Percentiles rank a stretch among this genome's conserved stretches.
Conservation (phyloP, 768 basidiomycete genomes). For the Boletales sp. region DNA sequence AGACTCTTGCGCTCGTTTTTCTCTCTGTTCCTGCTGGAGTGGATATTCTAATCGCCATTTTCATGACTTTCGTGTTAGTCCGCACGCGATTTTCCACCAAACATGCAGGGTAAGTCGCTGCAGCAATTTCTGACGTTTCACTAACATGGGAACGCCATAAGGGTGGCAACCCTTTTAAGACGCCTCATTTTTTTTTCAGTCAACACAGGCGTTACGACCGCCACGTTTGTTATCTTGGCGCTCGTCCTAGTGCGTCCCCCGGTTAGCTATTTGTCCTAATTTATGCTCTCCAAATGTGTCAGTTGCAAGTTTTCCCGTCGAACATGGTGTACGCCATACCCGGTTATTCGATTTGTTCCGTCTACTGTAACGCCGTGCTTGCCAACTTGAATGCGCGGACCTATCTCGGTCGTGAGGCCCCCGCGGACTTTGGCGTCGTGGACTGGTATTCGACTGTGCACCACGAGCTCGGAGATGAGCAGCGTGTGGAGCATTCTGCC, state of each 20-base stretch:
- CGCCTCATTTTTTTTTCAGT: slow-evolving; percentile 6
- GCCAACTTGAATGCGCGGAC: neutral
- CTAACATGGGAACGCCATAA: neutral
- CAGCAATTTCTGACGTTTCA: neutral
- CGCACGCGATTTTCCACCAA: neutral
- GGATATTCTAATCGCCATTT: neutral
- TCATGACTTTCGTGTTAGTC: neutral
- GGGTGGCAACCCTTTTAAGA: slow-evolving; percentile 5
- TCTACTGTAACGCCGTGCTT: neutral
- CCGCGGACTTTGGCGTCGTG: too few relatives aligned
- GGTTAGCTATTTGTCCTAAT: neutral
- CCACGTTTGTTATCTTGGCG: slow-evolving; percentile 15
- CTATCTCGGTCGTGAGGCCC: too few relatives aligned
- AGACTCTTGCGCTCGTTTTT: neutral
- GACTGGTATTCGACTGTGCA: too few relatives aligned
- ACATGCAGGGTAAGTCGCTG: neutral
- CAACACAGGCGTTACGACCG: slow-evolving; percentile 37
- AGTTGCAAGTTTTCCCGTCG: neutral
- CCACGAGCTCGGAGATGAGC: too few relatives aligned
- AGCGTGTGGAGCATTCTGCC: too few relatives aligned
- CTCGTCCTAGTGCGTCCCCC: slow-evolving; percentile 38
- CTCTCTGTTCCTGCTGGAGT: neutral
- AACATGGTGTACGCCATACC: neutral
- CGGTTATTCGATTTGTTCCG: neutral
- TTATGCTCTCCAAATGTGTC: neutral